These are phyloP conservation scores for Aspergillus arachidicola DNA, from an alignment of 2,329 filamentous ascomycete genomes.

Conservation along the genomic window DNA sequence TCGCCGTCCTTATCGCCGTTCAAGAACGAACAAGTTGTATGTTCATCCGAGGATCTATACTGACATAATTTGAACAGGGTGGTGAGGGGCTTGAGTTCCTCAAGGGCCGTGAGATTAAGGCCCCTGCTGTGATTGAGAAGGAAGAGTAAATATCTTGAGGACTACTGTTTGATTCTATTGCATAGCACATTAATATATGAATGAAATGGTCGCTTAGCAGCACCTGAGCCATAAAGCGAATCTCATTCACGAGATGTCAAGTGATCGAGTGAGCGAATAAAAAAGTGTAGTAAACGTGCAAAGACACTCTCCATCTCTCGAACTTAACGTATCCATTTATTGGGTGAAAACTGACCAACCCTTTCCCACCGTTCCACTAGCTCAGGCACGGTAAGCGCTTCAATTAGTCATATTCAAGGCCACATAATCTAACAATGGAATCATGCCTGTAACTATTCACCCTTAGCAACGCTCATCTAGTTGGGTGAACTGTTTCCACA, in stretches of 20 bases:
- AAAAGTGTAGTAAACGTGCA: background rate
- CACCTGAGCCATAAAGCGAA: background rate
- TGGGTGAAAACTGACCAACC: background rate
- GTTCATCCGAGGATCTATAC: background rate
- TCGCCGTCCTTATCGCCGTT: background rate
- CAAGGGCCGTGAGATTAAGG: slow-evolving; percentile 61
- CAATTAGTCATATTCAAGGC: background rate
- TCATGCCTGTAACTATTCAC: background rate
- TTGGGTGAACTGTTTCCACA: background rate
- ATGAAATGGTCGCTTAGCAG: background rate
- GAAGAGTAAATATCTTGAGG: slow-evolving; percentile 44
- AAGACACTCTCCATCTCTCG: background rate
- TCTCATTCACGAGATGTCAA: background rate
- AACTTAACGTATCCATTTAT: background rate
- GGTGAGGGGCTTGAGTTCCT: slow-evolving; percentile 67
- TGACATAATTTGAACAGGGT: slow-evolving; percentile 45
- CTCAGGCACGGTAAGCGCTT: background rate
- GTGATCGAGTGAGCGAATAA: background rate
- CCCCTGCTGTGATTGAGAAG: slow-evolving; percentile 66
- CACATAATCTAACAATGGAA: background rate
- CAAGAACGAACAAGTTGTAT: background rate
- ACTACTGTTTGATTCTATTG: background rate
- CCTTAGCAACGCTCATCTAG: background rate
- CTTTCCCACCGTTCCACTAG: background rate
- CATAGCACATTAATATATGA: slow-evolving; percentile 5